phyloP scores from a whole-genome alignment of 1,284 basidiomycete genomes.

The Leccinum griseonigrum region DNA sequence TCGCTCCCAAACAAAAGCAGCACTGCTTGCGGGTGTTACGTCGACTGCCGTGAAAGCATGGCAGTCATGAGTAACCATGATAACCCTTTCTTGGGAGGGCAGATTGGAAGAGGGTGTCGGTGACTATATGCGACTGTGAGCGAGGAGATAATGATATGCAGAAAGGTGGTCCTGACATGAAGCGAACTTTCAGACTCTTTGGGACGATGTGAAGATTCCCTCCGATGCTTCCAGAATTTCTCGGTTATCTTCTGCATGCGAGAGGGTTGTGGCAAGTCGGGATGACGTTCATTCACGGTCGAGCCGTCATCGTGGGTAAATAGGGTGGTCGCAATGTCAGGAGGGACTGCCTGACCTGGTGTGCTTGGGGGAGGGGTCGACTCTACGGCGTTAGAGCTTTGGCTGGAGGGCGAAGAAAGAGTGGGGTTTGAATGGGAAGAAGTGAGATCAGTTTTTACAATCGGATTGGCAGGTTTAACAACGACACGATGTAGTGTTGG shows the following conservation, averaged over 20 bases:
- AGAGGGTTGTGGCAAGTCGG: constrained; percentile 25
- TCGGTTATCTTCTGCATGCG: constrained; percentile 31
- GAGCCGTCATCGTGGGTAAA: constrained; percentile 37
- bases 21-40: constrained; percentile 66
- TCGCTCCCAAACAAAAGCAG: constrained; percentile 77
- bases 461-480: constrained; percentile 28
- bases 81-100: constrained; percentile 43
- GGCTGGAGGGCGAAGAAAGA: constrained; percentile 64
- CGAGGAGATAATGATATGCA: not conserved
- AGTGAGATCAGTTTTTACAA: constrained; percentile 38
- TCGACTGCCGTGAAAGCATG: constrained; percentile 80
- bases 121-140: constrained; percentile 25
- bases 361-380: constrained; percentile 66
- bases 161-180: constrained; percentile 20
- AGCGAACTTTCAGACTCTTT: constrained; percentile 30
- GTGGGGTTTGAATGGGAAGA: constrained; percentile 44
- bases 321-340: constrained; percentile 39
- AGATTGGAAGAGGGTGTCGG: constrained; percentile 27
- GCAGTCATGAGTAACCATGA: constrained; percentile 80
- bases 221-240: constrained; percentile 26
- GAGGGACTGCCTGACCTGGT: constrained; percentile 48
- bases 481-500: constrained; percentile 28
- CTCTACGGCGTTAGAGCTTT: constrained; percentile 58
- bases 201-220: constrained; percentile 30
- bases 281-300: constrained; percentile 30